phyloP scores from a whole-genome alignment of 2,329 filamentous ascomycete genomes.

The Trichoderma sp. region DNA sequence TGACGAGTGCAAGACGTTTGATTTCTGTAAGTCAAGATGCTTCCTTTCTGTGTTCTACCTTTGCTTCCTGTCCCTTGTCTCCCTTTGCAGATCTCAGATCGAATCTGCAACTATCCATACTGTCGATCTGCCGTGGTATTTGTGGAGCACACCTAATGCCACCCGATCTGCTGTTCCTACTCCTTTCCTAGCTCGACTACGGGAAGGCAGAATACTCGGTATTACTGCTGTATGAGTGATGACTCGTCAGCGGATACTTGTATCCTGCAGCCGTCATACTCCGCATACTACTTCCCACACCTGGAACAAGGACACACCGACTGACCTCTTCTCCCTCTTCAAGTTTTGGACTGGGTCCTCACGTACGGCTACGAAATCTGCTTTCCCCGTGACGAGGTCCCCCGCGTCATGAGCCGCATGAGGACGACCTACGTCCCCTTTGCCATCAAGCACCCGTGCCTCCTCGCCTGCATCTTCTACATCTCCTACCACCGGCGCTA shows the following conservation, averaged over 20 bases:
- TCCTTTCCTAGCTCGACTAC: background rate
- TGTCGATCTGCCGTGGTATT: background rate
- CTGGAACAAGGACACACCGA: background rate
- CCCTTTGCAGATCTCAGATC: background rate
- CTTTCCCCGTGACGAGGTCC: slow-evolving; percentile 2
- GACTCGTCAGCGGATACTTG: too few species aligned
- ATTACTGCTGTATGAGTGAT: background rate
- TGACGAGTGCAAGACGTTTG: slow-evolving; percentile 20
- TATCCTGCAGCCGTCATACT: background rate
- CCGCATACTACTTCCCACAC: background rate
- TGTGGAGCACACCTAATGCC: background rate
- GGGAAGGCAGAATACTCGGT: background rate
- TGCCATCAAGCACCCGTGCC: background rate
- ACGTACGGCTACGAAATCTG: slow-evolving; percentile 22
- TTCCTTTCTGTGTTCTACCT: too few species aligned
- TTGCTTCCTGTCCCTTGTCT: too few species aligned
- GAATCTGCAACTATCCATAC: background rate
- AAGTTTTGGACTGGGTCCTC: slow-evolving; percentile 24
- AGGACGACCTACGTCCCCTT: slow-evolving; percentile 21
- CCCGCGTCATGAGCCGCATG: background rate
- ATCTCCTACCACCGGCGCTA: slow-evolving; percentile 1
- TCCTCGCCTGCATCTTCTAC: slow-evolving; percentile 17
- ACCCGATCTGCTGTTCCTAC: too few species aligned
- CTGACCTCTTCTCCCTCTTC: background rate
- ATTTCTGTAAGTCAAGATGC: slow-evolving; percentile 17